Conservation (phyloP, 169 alveolate genomes). For the Cyclospora cayetanensis region DNA sequence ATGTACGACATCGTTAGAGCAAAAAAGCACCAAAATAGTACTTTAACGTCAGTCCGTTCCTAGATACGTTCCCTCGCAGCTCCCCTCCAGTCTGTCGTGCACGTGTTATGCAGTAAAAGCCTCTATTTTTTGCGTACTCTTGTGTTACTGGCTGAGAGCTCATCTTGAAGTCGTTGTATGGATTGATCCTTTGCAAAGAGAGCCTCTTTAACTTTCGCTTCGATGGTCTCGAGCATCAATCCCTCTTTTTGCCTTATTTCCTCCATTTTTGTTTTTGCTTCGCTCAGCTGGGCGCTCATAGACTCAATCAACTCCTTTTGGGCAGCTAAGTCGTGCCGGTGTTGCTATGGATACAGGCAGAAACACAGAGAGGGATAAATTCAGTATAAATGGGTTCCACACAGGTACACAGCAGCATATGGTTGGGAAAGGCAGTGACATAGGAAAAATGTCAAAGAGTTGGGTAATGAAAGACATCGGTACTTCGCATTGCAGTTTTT, state of each 20-base stretch:
- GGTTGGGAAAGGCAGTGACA: too few relatives aligned
- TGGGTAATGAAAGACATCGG: too few relatives aligned
- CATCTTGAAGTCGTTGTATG: constrained; percentile 15
- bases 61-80: too few relatives aligned
- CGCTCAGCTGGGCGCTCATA: neutral
- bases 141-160: constrained; percentile 50
- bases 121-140: constrained; percentile 5
- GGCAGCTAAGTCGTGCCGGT: neutral
- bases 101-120: neutral
- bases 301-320: neutral
- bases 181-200: constrained; percentile 43
- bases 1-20: too few relatives aligned
- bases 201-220: constrained; percentile 47
- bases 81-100: too few relatives aligned
- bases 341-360: neutral
- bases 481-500: neutral
- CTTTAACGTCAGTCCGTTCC: too few relatives aligned
- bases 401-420: too few relatives aligned
- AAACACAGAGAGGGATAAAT: neutral
- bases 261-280: neutral
- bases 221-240: neutral
- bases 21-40: too few relatives aligned
- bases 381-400: neutral
- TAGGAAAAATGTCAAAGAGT: too few relatives aligned
- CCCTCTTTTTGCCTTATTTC: neutral